Evolutionary conservation across 495 filamentous ascomycete genomes (phyloP).

Genomic region (Penicillium lividum): DNA sequence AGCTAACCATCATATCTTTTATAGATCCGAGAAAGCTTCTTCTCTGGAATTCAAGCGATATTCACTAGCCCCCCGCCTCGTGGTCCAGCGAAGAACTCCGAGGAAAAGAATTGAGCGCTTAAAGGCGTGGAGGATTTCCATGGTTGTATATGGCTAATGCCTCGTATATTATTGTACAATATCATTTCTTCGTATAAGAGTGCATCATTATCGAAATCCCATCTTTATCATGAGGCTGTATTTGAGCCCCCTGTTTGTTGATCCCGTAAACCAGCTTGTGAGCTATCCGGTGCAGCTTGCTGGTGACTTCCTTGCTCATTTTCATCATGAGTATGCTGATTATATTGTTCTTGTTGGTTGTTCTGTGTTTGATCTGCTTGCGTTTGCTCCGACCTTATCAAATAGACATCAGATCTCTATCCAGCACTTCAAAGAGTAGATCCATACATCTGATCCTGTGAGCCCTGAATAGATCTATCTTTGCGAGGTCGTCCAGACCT

Average conservation of each 20-base stretch:
- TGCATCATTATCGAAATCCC: background rate
- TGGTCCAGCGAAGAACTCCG: conserved; percentile 26
- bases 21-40: conserved; percentile 43
- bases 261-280: background rate
- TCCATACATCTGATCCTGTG: background rate
- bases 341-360: background rate
- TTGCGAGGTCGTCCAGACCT: conserved; percentile 6
- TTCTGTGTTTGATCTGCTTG: background rate
- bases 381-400: background rate
- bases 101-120: conserved; percentile 18
- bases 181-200: conserved; percentile 1
- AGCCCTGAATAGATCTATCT: background rate
- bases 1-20: background rate
- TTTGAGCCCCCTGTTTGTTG: background rate
- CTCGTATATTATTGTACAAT: conserved; percentile 12
- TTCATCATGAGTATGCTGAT: background rate
- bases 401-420: background rate
- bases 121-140: background rate
- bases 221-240: background rate
- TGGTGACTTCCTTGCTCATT: background rate
- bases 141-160: conserved; percentile 12
- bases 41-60: conserved; percentile 32
- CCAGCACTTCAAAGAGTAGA: background rate
- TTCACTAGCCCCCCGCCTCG: conserved; percentile 42
- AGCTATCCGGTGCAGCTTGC: background rate